These are phyloP conservation scores for Neocallimastix lanati DNA, from an alignment of 192 early-diverging fungal species.

Conservation along the genomic window DNA sequence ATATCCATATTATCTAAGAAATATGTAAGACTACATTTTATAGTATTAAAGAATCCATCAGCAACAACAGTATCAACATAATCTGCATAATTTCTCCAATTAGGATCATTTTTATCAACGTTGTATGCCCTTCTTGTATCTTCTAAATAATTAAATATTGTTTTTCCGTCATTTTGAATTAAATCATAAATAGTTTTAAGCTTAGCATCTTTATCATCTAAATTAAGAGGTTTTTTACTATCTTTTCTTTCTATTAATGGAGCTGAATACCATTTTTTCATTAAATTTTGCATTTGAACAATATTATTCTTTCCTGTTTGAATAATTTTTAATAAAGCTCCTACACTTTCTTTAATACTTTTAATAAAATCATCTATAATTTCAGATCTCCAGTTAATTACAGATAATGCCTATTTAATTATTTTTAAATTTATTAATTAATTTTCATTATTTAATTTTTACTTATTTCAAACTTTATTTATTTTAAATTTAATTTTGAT, in stretches of 20 bases:
- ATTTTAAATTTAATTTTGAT: no score
- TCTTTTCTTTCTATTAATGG: constrained; percentile 42
- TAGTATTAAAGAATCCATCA: constrained; percentile 29
- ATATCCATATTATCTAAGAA: constrained; percentile 37
- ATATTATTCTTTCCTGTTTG: constrained; percentile 39
- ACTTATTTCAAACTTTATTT: no score
- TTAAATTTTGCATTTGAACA: constrained; percentile 38
- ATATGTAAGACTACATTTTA: constrained; percentile 35
- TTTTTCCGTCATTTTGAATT: constrained; percentile 30
- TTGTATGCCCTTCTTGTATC: constrained; percentile 22
- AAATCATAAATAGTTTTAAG: constrained; percentile 25
- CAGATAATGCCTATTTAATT: constrained; percentile 15
- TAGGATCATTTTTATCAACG: constrained; percentile 20
- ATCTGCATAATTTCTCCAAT: constrained; percentile 27
- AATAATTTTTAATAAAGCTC: constrained; percentile 25
- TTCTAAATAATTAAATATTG: constrained; percentile 22
- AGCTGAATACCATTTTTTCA: constrained; percentile 31
- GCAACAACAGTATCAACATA: constrained; percentile 31
- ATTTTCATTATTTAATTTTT: no score
- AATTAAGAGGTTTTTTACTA: constrained; percentile 35
- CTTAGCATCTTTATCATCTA: constrained; percentile 43
- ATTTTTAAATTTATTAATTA: no score
- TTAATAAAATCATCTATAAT: constrained; percentile 31
- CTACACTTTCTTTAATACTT: constrained; percentile 23
- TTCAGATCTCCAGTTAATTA: constrained; percentile 34